Base-by-base conservation (phyloP, 2,329 filamentous ascomycete genomes). In the Fusarium protoensiforme region DNA sequence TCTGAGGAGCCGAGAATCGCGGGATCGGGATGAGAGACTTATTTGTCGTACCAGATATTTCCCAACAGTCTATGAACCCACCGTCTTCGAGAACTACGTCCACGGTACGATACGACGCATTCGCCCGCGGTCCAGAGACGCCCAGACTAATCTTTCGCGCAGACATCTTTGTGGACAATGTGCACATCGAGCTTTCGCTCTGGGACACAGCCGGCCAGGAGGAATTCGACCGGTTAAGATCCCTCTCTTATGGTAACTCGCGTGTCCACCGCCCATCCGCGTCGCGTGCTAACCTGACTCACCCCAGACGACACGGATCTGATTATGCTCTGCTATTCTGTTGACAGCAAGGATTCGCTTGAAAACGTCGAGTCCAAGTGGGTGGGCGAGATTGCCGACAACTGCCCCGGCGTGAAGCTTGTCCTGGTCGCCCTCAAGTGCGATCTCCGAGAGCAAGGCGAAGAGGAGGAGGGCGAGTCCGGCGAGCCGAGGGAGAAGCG, bases 161-260 rank as follows among this genome's bases (percentile, higher is more conserved):
- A 96, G 96, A 99, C 83, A 98, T 99, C 83, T 99, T 98, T 83
- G 96, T 99, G 82, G 96, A 99, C 82, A 95, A 93, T 81, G 94
- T 95, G 61, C 96, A 98, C 84, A 97, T 99, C 82, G 96, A 99
- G 84, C 89, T 99, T 64, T 98, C 96, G 67, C 89, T 99, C 68
- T 99, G 96, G 96, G 96, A 99, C 83, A 99, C 96, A 0, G 96
- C 96, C 41, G 96, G 96, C 29, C 96, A 99, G 85, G 96, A 99
- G 87, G 96, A 99, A 89, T 99, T 98, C 85, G 96, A 99, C 85
- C 92, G 96, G 61, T 86, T 99, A 83, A 93, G 96, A 80, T 97
- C 95, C 73, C 90, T 99, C 64, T 98, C 95, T 58, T 99, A 99
- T 84, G 96, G 95, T 88, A 81, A 58, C 75, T n/a, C 6, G 13